A percentile compares a stretch with the other conserved stretches of the same genome.
Conservation (phyloP, 805 yeast species). For the Metschnikowia rubicola region DNA sequence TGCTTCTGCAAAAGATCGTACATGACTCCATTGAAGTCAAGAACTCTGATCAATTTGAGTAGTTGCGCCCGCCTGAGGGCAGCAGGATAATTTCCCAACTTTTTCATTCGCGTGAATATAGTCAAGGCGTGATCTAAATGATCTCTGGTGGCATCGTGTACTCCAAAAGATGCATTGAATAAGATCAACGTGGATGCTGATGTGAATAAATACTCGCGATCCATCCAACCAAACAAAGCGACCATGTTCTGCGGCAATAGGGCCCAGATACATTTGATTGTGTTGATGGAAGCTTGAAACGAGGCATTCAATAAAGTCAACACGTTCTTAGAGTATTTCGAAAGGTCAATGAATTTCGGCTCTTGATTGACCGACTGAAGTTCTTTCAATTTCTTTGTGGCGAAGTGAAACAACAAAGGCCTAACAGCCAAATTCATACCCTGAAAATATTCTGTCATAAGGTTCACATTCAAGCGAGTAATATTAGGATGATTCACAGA, state of each 20-base stretch:
- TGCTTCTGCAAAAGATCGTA: slow-evolving; percentile 52
- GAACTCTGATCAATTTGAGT: slow-evolving; percentile 56
- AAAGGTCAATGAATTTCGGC: slow-evolving; percentile 58
- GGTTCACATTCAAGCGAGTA: slow-evolving; percentile 64
- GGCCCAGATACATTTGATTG: slow-evolving; percentile 71
- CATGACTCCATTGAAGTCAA: slow-evolving; percentile 70
- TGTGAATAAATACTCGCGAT: slow-evolving; percentile 74
- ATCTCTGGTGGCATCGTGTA: slow-evolving; percentile 68
- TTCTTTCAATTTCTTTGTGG: slow-evolving; percentile 59
- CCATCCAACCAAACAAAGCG: slow-evolving; percentile 87
- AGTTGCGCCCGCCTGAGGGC: slow-evolving; percentile 70
- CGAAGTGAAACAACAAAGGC: slow-evolving; percentile 73
- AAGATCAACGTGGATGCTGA: slow-evolving; percentile 70
- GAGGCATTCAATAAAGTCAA: slow-evolving; percentile 71
- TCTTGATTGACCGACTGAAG: slow-evolving; percentile 35
- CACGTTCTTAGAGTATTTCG: slow-evolving; percentile 63
- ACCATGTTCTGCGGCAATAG: slow-evolving; percentile 74
- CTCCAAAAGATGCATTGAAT: slow-evolving; percentile 78
- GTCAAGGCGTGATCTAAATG: slow-evolving; percentile 70
- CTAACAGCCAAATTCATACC: slow-evolving; percentile 78
- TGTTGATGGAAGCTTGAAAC: slow-evolving; percentile 75
- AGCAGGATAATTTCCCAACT: slow-evolving; percentile 77
- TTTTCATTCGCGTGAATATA: slow-evolving; percentile 71
- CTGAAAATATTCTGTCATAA: slow-evolving; percentile 80
- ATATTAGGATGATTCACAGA: slow-evolving; percentile 50